These are phyloP conservation scores for Crithidia bombi DNA, from an alignment of 208 protist species.

Conservation along the genomic window DNA sequence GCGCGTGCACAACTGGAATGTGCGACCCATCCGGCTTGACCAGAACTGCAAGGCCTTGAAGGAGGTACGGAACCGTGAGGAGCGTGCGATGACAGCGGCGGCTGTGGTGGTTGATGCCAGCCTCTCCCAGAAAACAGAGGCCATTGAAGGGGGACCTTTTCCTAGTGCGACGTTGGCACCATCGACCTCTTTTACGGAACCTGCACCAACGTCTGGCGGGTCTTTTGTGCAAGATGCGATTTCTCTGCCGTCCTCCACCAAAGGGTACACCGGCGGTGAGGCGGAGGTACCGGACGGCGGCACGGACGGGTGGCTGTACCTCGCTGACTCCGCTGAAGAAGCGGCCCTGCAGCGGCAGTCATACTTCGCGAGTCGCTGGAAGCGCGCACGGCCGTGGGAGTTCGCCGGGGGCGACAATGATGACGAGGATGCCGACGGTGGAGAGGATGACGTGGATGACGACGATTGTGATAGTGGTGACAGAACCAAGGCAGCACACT, in stretches of 20 bases:
- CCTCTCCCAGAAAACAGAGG: too few species aligned
- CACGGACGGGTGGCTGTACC: conserved; percentile 80
- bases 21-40: conserved; percentile 39
- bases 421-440: conserved; percentile 27
- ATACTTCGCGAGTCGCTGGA: conserved; percentile 44
- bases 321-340: conserved; percentile 42
- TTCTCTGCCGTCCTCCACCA: background rate
- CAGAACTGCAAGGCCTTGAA: conserved; percentile 39
- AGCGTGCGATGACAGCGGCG: conserved; percentile 5
- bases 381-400: conserved; percentile 53
- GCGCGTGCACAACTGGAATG: conserved; percentile 83
- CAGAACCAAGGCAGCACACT: background rate
- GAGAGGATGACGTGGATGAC: conserved; percentile 27
- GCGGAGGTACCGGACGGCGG: conserved; percentile 25
- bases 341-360: conserved; percentile 34
- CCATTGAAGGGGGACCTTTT: too few species aligned
- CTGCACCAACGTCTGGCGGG: too few species aligned
- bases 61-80: conserved; percentile 42
- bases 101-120: background rate
- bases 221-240: too few species aligned
- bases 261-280: conserved; percentile 5
- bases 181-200: too few species aligned
- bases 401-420: conserved; percentile 15
- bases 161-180: too few species aligned
- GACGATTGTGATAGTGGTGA: background rate